A percentile compares a stretch with the other conserved stretches of the same genome.
Evolutionary conservation across 371 early-diverging fungal genomes (phyloP).

Genomic region (Nematocida sp.): DNA sequence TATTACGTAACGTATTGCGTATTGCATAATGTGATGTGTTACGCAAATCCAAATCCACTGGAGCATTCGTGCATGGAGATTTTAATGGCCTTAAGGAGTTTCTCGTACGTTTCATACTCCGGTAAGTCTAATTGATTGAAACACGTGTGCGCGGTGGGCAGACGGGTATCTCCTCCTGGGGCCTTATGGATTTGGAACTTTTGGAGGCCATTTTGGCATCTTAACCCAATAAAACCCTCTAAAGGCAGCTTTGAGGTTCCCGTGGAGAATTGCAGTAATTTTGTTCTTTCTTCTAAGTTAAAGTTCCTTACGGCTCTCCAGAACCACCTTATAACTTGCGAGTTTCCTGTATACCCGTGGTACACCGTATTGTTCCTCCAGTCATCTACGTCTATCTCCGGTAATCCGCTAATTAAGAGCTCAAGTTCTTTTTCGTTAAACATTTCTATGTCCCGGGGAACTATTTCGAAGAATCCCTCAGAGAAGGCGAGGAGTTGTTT

Average conservation of each 20-base stretch:
- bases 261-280: slow-evolving; percentile 90
- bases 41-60: slow-evolving; percentile 80
- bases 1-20: too few relatives aligned
- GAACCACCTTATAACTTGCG: slow-evolving; percentile 90
- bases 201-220: slow-evolving; percentile 84
- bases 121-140: slow-evolving; percentile 90
- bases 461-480: slow-evolving; percentile 86
- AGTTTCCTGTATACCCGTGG: slow-evolving; percentile 76
- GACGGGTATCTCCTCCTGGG: slow-evolving; percentile 70
- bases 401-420: slow-evolving; percentile 87
- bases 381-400: slow-evolving; percentile 94
- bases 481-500: slow-evolving; percentile 84
- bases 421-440: slow-evolving; percentile 96
- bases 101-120: slow-evolving; percentile 82
- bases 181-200: slow-evolving; percentile 93
- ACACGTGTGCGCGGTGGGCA: slow-evolving; percentile 87
- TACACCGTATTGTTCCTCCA: slow-evolving; percentile 96
- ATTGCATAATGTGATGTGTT: too few relatives aligned
- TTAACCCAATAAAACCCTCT: slow-evolving; percentile 84
- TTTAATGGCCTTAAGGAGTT: slow-evolving; percentile 75
- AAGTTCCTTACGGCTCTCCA: slow-evolving; percentile 95
- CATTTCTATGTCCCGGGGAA: slow-evolving; percentile 79
- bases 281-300: slow-evolving; percentile 88
- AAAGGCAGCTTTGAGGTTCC: slow-evolving; percentile 93
- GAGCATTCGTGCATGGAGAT: slow-evolving; percentile 84